Percentiles rank a stretch among this genome's conserved stretches.
Conservation (phyloP, 225 moss, liverwort and hornwort genomes). For the Physcomitrellopsis africana region DNA sequence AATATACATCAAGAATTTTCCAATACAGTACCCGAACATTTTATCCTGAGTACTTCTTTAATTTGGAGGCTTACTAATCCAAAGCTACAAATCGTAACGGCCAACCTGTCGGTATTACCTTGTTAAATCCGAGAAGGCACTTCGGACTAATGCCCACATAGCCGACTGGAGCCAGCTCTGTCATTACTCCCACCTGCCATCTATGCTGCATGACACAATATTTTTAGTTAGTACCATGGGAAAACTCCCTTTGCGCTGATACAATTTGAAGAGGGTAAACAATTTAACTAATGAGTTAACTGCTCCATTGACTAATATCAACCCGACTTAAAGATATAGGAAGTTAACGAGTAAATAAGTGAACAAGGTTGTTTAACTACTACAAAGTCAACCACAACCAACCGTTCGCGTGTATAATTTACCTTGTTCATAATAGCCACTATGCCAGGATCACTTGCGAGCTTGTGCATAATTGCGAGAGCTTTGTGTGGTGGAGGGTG, state of each 20-base stretch:
- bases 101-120: constrained; percentile 36
- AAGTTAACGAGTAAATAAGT: not conserved
- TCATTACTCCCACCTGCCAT: constrained; percentile 89
- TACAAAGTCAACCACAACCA: not conserved
- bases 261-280: not conserved
- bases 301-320: constrained; percentile 1
- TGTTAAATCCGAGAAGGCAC: constrained; percentile 85
- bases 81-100: constrained; percentile 14
- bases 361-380: not conserved
- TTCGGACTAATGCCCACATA: constrained; percentile 85
- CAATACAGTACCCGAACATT: no score
- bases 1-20: no score
- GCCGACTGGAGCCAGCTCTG: constrained; percentile 89
- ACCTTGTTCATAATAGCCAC: constrained; percentile 89
- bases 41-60: no score
- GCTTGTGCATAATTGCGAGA: constrained; percentile 73
- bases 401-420: not conserved
- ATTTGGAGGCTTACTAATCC: not conserved
- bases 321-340: constrained; percentile 9
- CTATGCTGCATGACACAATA: constrained; percentile 60
- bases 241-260: not conserved
- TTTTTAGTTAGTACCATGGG: constrained; percentile 15
- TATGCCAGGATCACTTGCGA: constrained; percentile 86
- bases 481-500: constrained; percentile 67
- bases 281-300: not conserved